Evolutionary conservation across 495 filamentous ascomycete genomes (phyloP), one percentile per base, ranked within the genome.

Genomic region (Recurvomyces mirabilis): DNA sequence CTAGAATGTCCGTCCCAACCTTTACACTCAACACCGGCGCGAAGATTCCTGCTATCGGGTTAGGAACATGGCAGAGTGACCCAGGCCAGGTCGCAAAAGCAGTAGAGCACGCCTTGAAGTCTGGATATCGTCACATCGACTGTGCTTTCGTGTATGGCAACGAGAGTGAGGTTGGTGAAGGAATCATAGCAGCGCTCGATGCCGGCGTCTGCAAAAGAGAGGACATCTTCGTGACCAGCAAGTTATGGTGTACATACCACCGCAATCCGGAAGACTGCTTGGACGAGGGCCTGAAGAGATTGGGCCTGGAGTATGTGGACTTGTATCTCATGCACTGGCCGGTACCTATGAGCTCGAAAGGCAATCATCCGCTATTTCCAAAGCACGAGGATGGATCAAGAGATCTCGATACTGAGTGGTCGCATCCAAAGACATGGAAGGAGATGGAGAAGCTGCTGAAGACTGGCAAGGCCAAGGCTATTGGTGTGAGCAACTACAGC

Each of bases 401-500:
- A 3, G 82, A 87, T 54, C 74, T 87, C 33, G 66, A 77, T 53
- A 71, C 67, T 58, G 60, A 60, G 51, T 75, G 76, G 67, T 73
- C 73, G 35, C 79, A 87, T 55, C 63, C 82, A 43, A 70, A 79
- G 15, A 88, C 83, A 38, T 91, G 81, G 80, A 79, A 79, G 64
- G 73, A 67, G 59, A 83, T 93, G 77, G 85, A 93, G 66, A 74
- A 73, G 54, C 69, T 91, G 6, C 58, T 81, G 0, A 59, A 50
- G 11, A 77, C 72, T 0, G 79, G 79, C 48, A 87, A 88, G 66
- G 69, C 71, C 38, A 77, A 72, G 62, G 77, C 81, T 14, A 87
- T 93, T 51, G 86, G 86, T 39, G 82, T 93, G 21, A 82, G 74
- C 47, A 93, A 94, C 65, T 89, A 86, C 70, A 82, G 78, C 59